phyloP scores from a whole-genome alignment of 1,284 basidiomycete species.

The Ceratobasidium sp. region DNA sequence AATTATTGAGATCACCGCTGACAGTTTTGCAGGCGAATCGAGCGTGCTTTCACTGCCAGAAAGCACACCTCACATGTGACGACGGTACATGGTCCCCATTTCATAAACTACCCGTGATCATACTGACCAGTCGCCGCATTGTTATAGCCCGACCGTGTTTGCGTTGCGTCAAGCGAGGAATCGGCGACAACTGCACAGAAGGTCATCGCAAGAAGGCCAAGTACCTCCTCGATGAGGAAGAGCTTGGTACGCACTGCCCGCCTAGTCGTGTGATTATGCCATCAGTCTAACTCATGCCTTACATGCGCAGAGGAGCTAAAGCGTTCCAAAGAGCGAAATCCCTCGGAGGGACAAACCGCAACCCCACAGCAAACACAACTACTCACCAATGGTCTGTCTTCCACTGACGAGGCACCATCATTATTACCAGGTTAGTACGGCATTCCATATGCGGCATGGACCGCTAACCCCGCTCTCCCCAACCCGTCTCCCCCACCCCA shows the following conservation, averaged over 20 bases:
- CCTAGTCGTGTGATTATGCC: conserved; percentile 20
- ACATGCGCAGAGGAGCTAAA: conserved; percentile 45
- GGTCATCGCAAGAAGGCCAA: conserved; percentile 98
- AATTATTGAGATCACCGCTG: background rate
- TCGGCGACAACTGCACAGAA: conserved; percentile 89
- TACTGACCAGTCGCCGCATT: conserved; percentile 46
- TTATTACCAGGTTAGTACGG: conserved; percentile 42
- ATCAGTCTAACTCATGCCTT: conserved; percentile 10
- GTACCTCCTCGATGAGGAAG: conserved; percentile 92
- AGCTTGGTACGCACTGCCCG: conserved; percentile 79
- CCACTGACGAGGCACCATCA: conserved; percentile 17
- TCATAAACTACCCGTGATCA: conserved; percentile 43
- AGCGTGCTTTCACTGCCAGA: conserved; percentile 94
- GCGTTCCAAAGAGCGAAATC: conserved; percentile 47
- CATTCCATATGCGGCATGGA: conserved; percentile 45
- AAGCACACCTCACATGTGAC: conserved; percentile 95
- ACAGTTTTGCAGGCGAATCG: conserved; percentile 71
- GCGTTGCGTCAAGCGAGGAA: conserved; percentile 93
- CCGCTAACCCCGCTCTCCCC: conserved; percentile 48
- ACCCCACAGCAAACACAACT: conserved; percentile 31
- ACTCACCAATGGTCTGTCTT: conserved; percentile 5
- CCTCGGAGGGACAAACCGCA: conserved; percentile 42
- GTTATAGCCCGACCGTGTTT: conserved; percentile 89
- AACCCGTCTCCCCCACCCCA: conserved; percentile 46
- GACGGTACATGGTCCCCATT: conserved; percentile 68